Evolutionary conservation across 83 land plant genomes (phyloP), one percentile per base, ranked within the genome.

Genomic region (Picea mariana): DNA sequence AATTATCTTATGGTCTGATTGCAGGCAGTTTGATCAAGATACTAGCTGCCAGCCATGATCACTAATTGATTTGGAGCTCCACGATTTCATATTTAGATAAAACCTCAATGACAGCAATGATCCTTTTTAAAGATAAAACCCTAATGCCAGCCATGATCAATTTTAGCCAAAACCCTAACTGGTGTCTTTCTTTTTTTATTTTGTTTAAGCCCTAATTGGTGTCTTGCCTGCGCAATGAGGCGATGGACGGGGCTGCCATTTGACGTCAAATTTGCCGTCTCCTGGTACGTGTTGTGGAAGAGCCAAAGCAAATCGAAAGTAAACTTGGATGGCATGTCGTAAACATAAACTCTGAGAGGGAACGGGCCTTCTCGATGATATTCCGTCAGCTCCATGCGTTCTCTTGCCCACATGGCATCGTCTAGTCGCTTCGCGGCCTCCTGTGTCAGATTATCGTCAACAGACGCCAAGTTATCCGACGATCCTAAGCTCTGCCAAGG

Each of bases 201-300:
- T 4, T 31, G 3, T 15, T 55, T 55, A 55, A 12, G 12, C 58
- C 58, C 15, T 52, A 52, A 11, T 3, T 55, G 58, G 15, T 55
- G 58, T 38, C 44, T 42, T 80, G 94, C 99, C 97, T 96, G 99
- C 73, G 91, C 96, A 68, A 96, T 95, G 9, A 96, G 87, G 1
- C 99, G 96, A 77, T 96, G 99, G 23, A 96, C 97, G 24, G 99
- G 99, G 79, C 99, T 96, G n/a, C 99, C 99, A 86, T 96, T 96
- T 40, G 99, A 96, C 5, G 99, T 96, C 80, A 93, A 81, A 88
- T 96, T 95, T 9, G 58, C 75, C 21, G 96, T 96, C 75, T 92
- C 95, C 75, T 62, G 85, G 75, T 93, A 93, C 17, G 98, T 87
- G 67, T 88, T 85, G 18, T 85, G 84, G 73, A 96, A 96, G 65